Evolutionary conservation across 192 early-diverging fungal genomes (phyloP).

Genomic region (Physocladia obscura): DNA sequence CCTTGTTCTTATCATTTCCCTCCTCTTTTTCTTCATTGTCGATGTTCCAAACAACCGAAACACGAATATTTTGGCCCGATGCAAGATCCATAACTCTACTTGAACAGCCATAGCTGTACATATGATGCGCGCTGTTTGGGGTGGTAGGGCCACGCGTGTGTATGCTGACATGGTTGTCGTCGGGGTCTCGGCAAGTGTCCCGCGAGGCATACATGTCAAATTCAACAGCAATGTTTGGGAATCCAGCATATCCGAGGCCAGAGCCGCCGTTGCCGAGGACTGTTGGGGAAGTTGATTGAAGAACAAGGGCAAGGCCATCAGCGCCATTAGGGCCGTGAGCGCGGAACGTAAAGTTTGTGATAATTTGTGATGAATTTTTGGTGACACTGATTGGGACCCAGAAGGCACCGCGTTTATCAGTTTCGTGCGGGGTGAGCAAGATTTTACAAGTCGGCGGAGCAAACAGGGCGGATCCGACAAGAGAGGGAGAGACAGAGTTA

Average conservation of each 20-base stretch:
- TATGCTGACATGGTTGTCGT: slow-evolving; percentile 21
- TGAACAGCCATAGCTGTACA: not conserved
- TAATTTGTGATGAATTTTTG: not conserved
- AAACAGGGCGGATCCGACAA: no score
- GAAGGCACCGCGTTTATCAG: slow-evolving; percentile 15
- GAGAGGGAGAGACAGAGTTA: no score
- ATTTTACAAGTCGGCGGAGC: no score
- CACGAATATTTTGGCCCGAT: not conserved
- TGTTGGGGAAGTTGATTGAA: not conserved
- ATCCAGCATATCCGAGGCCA: slow-evolving; percentile 19
- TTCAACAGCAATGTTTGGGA: slow-evolving; percentile 6
- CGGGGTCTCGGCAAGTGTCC: slow-evolving; percentile 21
- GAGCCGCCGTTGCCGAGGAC: slow-evolving; percentile 10
- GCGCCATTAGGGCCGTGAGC: not conserved
- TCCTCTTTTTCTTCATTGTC: no score
- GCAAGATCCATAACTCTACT: not conserved
- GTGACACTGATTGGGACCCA: slow-evolving; percentile 4
- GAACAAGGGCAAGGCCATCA: slow-evolving; percentile 20
- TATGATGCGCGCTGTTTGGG: slow-evolving; percentile 10
- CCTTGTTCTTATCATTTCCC: no score
- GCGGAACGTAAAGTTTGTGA: not conserved
- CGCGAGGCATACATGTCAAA: slow-evolving; percentile 15
- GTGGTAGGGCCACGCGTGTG: not conserved
- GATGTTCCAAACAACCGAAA: not conserved
- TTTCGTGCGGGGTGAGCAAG: slow-evolving; percentile 6